Conservation (phyloP, 148 eudicot genomes). For the Dianthus caryophyllus region DNA sequence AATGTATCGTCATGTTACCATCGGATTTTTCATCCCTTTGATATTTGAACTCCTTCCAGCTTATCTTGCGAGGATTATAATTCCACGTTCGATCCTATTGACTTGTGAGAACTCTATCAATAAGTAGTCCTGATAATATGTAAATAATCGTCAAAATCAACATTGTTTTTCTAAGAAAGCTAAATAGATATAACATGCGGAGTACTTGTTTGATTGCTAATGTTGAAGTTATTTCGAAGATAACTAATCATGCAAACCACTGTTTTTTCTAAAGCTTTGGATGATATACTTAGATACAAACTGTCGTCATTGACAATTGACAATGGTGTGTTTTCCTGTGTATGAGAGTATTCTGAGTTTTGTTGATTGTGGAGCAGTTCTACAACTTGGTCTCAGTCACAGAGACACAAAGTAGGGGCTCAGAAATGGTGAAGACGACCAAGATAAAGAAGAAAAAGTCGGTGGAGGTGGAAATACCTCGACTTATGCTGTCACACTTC, state of each 20-base stretch:
- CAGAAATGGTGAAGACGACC: slow-evolving; percentile 47
- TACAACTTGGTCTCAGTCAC: slow-evolving; percentile 69
- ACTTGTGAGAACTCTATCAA: no score
- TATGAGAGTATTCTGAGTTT: neutral
- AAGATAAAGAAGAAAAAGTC: slow-evolving; percentile 67
- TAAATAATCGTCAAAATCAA: no score
- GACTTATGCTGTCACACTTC: slow-evolving; percentile 66
- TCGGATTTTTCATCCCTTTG: neutral
- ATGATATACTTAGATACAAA: neutral
- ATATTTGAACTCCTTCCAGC: no score
- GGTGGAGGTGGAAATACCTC: slow-evolving; percentile 43
- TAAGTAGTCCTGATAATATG: no score
- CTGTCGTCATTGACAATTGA: neutral
- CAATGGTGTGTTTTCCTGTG: neutral
- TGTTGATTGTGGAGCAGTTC: slow-evolving; percentile 46
- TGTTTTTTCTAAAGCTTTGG: neutral
- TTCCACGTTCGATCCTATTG: no score
- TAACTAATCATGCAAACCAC: neutral
- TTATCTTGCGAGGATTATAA: no score
- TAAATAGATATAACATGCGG: no score
- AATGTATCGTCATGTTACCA: neutral
- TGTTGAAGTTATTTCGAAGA: neutral
- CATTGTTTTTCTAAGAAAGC: no score
- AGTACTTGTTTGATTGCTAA: no score
- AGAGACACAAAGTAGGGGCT: slow-evolving; percentile 33